phyloP scores from a whole-genome alignment of 2,329 filamentous ascomycete species.

The Aureobasidium sp. region DNA sequence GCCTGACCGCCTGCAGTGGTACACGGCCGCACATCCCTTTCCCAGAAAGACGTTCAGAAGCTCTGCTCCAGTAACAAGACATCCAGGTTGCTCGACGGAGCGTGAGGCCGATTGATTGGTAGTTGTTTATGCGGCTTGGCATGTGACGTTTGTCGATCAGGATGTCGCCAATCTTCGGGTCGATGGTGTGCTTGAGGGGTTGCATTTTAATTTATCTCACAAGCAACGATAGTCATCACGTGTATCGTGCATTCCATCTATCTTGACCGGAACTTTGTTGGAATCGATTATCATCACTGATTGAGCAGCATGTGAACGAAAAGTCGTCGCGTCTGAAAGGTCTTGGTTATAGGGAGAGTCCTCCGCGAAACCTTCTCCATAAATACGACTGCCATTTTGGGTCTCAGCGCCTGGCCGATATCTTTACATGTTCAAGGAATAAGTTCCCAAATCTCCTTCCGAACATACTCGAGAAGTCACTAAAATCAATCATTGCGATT shows the following conservation, averaged over 20 bases:
- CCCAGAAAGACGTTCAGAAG: background rate
- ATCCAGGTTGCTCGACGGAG: background rate
- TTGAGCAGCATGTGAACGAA: background rate
- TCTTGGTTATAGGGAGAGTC: background rate
- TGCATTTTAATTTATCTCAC: background rate
- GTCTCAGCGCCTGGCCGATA: background rate
- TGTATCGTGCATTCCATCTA: background rate
- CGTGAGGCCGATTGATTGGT: constrained; percentile 4
- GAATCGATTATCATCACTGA: no score
- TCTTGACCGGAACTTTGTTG: background rate
- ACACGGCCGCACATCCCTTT: background rate
- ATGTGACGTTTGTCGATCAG: constrained; percentile 10
- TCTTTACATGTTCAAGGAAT: background rate
- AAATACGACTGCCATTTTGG: background rate
- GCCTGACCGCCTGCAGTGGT: background rate
- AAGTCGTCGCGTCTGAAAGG: background rate
- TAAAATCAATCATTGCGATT: no score
- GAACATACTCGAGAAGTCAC: background rate
- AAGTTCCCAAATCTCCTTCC: background rate
- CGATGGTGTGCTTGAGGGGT: constrained; percentile 7
- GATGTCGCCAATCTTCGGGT: background rate
- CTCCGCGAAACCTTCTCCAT: background rate
- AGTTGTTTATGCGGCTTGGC: background rate
- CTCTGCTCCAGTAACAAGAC: background rate
- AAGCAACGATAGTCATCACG: background rate